phyloP scores from a whole-genome alignment of 1,284 basidiomycete genomes.

The Papiliotrema nemorosa region DNA sequence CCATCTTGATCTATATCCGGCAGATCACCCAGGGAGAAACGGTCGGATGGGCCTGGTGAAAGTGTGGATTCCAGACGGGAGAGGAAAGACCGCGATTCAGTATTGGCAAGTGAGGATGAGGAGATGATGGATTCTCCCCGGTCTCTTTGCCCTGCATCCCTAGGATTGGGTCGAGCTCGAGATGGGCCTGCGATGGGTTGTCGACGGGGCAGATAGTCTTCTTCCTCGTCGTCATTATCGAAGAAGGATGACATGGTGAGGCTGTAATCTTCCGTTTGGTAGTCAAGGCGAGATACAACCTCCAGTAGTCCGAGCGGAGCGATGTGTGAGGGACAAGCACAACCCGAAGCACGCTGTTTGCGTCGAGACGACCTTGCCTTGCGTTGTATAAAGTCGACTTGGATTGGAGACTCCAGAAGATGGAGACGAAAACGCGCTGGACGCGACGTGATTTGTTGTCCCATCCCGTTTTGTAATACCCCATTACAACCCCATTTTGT shows the following conservation, averaged over 20 bases:
- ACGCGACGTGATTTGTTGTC: too few relatives aligned
- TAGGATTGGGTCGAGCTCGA: background rate
- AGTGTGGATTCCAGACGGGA: conserved; percentile 2
- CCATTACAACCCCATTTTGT: too few relatives aligned
- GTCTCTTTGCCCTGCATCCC: background rate
- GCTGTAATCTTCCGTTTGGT: background rate
- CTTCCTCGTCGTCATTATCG: conserved; percentile 15
- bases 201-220: background rate
- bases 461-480: too few relatives aligned
- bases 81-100: conserved; percentile 3
- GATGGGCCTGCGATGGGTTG: conserved; percentile 3
- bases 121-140: too few relatives aligned
- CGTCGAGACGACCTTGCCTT: too few relatives aligned
- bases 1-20: too few relatives aligned
- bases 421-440: too few relatives aligned
- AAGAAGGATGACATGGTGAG: conserved; percentile 18
- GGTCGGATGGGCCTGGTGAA: conserved; percentile 1
- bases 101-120: background rate
- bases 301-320: background rate
- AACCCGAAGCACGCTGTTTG: too few relatives aligned
- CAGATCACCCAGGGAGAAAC: background rate
- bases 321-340: too few relatives aligned
- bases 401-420: too few relatives aligned
- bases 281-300: background rate
- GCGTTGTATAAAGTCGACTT: too few relatives aligned